Conservation (phyloP, 225 moss, liverwort and hornwort species). For the Climacium dendroides region DNA sequence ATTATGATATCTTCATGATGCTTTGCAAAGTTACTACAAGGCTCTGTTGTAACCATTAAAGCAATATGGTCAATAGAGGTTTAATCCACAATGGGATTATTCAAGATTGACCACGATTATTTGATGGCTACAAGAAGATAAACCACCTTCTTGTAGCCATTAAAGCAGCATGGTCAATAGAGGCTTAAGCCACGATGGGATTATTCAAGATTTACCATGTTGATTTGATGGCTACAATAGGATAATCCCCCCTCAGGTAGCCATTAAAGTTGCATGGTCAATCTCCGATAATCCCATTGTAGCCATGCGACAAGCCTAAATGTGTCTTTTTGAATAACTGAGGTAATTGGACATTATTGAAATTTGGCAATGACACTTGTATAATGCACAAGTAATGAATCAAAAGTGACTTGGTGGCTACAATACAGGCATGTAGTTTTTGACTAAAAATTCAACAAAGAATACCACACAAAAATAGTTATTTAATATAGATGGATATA, state of each 20-base stretch:
- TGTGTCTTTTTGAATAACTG: background rate
- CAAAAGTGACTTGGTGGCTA: background rate
- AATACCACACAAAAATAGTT: fast-evolving
- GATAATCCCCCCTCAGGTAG: background rate
- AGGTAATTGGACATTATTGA: background rate
- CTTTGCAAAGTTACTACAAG: background rate
- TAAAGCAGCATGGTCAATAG: background rate
- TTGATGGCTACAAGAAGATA: too few relatives aligned
- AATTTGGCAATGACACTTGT: background rate
- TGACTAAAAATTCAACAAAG: background rate
- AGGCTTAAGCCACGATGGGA: too few relatives aligned
- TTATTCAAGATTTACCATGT: too few relatives aligned
- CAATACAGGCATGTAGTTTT: background rate
- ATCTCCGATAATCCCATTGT: background rate
- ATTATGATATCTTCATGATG: background rate
- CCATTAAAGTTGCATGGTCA: background rate
- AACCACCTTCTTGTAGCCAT: background rate
- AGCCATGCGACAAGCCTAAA: background rate
- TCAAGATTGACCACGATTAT: too few relatives aligned
- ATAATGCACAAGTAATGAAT: background rate
- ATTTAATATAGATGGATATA: background rate
- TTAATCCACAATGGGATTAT: too few relatives aligned
- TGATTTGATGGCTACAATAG: too few relatives aligned
- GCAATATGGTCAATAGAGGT: too few relatives aligned
- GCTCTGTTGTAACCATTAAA: background rate